phyloP scores from a whole-genome alignment of 1,284 basidiomycete species.

The Pisolithus thermaeus region DNA sequence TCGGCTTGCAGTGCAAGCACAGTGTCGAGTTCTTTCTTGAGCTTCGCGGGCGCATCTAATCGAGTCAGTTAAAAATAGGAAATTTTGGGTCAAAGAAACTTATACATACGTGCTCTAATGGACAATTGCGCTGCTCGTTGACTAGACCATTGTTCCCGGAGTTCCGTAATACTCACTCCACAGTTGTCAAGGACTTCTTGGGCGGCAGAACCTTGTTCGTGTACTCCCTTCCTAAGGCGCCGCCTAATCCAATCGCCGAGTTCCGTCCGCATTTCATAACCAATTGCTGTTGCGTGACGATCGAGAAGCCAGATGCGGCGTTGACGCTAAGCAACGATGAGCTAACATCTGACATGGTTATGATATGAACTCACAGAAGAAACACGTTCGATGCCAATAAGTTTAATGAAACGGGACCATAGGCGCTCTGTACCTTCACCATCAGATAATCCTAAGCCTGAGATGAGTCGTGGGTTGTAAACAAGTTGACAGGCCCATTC shows the following conservation, averaged over 20 bases:
- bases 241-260: conserved; percentile 25
- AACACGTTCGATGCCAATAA: too few relatives aligned
- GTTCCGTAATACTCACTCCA: conserved; percentile 7
- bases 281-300: conserved; percentile 18
- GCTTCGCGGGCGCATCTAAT: conserved; percentile 29
- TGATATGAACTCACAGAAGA: too few relatives aligned
- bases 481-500: too few relatives aligned
- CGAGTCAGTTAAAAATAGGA: neutral
- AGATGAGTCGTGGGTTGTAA: too few relatives aligned
- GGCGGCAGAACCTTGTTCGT: conserved; percentile 8
- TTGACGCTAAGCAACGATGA: conserved; percentile 11
- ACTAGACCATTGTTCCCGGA: conserved; percentile 27
- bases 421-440: too few relatives aligned
- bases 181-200: conserved; percentile 10
- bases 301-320: conserved; percentile 25
- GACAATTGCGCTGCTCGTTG: conserved; percentile 30
- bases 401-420: too few relatives aligned
- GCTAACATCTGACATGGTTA: too few relatives aligned
- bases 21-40: conserved; percentile 29
- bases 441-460: too few relatives aligned
- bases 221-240: conserved; percentile 13
- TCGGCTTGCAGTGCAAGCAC: conserved; percentile 31
- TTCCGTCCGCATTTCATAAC: conserved; percentile 15
- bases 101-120: conserved; percentile 23
- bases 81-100: neutral